Conservation (phyloP, 306 rosid genomes). For the Vachellia pachyceras region DNA sequence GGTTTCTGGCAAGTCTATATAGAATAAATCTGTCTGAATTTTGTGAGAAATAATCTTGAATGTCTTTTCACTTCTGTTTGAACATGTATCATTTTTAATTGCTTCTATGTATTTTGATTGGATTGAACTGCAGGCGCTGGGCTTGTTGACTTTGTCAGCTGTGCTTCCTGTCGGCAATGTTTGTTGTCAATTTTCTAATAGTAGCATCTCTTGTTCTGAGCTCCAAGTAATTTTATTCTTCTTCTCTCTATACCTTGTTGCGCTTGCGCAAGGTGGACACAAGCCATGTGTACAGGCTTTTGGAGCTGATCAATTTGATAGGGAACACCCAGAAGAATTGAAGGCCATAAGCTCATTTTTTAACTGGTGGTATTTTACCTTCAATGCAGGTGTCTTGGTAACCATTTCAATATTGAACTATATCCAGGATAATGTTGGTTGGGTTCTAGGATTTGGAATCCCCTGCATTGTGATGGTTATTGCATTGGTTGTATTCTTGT, state of each 20-base stretch:
- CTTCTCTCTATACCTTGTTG: constrained; percentile 66
- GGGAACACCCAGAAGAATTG: constrained; percentile 54
- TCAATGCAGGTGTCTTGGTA: constrained; percentile 37
- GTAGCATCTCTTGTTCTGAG: constrained; percentile 28
- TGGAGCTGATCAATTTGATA: constrained; percentile 84
- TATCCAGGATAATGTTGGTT: constrained; percentile 58
- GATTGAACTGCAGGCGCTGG: constrained; percentile 53
- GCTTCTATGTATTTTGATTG: not conserved
- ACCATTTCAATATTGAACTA: constrained; percentile 47
- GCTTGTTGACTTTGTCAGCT: constrained; percentile 61
- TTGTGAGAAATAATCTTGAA: constrained; percentile 8
- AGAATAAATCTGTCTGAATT: not conserved
- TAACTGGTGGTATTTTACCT: constrained; percentile 82
- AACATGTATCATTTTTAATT: not conserved
- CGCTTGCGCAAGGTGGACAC: constrained; percentile 75
- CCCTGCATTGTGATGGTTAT: constrained; percentile 56
- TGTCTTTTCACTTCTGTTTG: not conserved
- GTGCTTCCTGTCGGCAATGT: constrained; percentile 39
- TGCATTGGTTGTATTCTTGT: constrained; percentile 55
- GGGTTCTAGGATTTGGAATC: constrained; percentile 72
- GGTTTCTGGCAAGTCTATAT: not conserved
- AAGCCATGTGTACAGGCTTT: constrained; percentile 90
- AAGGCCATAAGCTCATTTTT: constrained; percentile 80
- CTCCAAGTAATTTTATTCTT: constrained; percentile 62
- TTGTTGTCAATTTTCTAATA: constrained; percentile 34